A percentile compares a stretch with the other conserved stretches of the same genome.
Conservation (phyloP, 176 grass and related monocot genomes). For the Cenchrus purpureus region DNA sequence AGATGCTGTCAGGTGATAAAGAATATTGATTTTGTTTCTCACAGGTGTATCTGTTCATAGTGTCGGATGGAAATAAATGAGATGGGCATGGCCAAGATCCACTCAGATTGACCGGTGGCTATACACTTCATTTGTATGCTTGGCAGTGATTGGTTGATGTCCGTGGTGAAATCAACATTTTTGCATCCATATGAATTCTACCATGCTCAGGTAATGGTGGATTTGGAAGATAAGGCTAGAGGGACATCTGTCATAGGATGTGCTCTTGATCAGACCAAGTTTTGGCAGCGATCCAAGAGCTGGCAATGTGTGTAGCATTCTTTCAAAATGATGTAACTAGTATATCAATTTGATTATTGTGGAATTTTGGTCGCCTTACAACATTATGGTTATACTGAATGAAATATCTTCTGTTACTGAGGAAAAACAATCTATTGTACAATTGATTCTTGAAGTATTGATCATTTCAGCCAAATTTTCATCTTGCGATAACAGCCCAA, state of each 20-base stretch:
- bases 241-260: slow-evolving; percentile 16
- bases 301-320: slow-evolving; percentile 50
- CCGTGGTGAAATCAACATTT: slow-evolving; percentile 27
- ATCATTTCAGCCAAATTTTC: slow-evolving; percentile 2
- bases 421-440: slow-evolving; percentile 8
- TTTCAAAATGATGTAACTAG: slow-evolving; percentile 57
- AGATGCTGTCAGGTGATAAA: slow-evolving; percentile 52
- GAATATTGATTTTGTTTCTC: slow-evolving; percentile 27
- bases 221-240: slow-evolving; percentile 17
- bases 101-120: neutral
- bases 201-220: slow-evolving; percentile 11
- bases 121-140: slow-evolving; percentile 25
- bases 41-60: slow-evolving; percentile 53
- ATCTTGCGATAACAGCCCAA: neutral
- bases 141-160: neutral
- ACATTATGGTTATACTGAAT: slow-evolving; percentile 40
- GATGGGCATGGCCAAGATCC: neutral
- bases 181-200: slow-evolving; percentile 30
- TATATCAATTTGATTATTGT: slow-evolving; percentile 45
- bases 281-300: slow-evolving; percentile 13
- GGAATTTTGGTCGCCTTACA: slow-evolving; percentile 31
- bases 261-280: slow-evolving; percentile 14
- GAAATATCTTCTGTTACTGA: slow-evolving; percentile 26
- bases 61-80: slow-evolving; percentile 49
- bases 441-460: slow-evolving; percentile 14